Base-by-base conservation (phyloP, 345 rosid genomes). In the Viola odorata region DNA sequence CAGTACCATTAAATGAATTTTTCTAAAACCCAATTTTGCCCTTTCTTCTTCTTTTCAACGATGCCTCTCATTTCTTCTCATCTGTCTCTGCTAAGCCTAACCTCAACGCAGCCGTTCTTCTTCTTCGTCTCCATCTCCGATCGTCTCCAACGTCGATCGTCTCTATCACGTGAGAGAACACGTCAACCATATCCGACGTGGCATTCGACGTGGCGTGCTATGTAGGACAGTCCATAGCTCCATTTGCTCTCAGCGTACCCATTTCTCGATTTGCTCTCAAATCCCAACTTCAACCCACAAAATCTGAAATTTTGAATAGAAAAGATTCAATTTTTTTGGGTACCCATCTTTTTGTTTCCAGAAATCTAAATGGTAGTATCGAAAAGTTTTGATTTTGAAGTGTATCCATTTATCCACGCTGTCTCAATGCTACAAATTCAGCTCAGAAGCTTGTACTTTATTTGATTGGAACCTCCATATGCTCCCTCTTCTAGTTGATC, bases 401-500 rank as follows among this genome's bases (percentile, higher is more conserved):
- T 37, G 41, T 5, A 52, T 7, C 64, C 70, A 12, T 52, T 12
- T 58, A 38, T 8, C 14, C 4, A 48, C 40, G 10, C 16, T 16
- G 16, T 47, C 3, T 41, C 48, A 17, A 8, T 11, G 41, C 56
- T 40, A 6, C 36, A 17, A 57, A 57, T 69, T 69, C 17, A 44
- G 64, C 51, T 3, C 5, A 48, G 41, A 55, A 15, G 11, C 41
- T 50, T 41, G n/a, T 48, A 41, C 65, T 55, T 66, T 44, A 49
- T 70, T 57, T 67, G 67, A 60, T 65, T 47, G 57, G 36, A 5
- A 54, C 58, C 72, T 12, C 38, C 77, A 61, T 69, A 78, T 74
- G 88, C 84, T 73, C 69, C 72, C 64, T 73, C 77, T 7, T 36
- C 37, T 51, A 44, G 40, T 53, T 67, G 55, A 53, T 61, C 66